phyloP scores from a whole-genome alignment of 306 rosid genomes.

The Fagus sylvatica region DNA sequence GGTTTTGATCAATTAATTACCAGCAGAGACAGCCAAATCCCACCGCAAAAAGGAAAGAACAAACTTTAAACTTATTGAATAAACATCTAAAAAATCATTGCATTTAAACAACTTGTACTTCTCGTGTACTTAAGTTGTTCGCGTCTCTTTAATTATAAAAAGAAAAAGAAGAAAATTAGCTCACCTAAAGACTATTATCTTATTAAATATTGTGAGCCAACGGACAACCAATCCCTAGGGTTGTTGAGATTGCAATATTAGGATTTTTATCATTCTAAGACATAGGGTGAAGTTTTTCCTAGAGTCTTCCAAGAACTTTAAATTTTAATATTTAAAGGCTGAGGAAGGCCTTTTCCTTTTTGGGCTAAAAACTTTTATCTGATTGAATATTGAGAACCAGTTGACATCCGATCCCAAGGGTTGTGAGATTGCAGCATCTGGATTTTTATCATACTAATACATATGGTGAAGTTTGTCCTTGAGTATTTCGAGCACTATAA shows the following conservation, averaged over 20 bases:
- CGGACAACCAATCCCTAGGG: not conserved
- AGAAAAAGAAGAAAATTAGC: not conserved
- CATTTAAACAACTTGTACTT: not conserved
- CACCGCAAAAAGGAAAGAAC: not conserved
- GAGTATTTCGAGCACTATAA: not conserved
- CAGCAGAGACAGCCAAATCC: not conserved
- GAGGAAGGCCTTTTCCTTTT: too few species aligned
- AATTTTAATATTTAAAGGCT: too few species aligned
- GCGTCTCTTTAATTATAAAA: not conserved
- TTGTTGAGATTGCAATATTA: not conserved
- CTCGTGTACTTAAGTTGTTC: not conserved
- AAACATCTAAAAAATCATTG: not conserved
- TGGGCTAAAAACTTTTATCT: too few species aligned
- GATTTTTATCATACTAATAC: too few species aligned
- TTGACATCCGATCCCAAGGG: too few species aligned
- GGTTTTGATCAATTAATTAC: conserved; percentile 20
- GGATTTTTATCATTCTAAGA: not conserved
- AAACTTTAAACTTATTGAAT: not conserved
- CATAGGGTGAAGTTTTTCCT: not conserved
- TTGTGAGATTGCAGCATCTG: too few species aligned
- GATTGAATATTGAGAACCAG: too few species aligned
- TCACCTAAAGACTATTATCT: not conserved
- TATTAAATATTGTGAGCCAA: not conserved
- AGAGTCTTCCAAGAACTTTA: too few species aligned
- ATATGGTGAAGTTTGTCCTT: too few species aligned